Base-by-base conservation (phyloP, 208 protist species). In the Jaenimonas drosophilae region DNA sequence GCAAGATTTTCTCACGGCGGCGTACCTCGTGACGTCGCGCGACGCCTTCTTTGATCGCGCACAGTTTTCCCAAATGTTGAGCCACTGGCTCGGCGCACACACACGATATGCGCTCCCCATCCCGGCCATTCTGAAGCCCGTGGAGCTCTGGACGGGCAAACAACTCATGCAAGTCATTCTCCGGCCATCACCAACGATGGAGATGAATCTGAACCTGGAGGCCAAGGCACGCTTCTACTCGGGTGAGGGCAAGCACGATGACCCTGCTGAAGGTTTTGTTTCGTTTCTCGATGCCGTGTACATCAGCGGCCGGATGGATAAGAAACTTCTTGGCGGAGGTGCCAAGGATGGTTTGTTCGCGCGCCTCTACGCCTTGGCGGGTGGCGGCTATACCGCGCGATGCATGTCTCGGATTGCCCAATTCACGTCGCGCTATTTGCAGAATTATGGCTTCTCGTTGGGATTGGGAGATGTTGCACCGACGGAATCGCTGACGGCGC, bases 61-160 rank as follows among this genome's bases (percentile, higher is more conserved):
- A 0, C 64, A 96, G 48, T 90, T 98, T 37, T 67, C 67, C 7
- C 69, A 90, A 59, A 75, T 92, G 46, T 75, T 95, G 32, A 78
- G 87, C n/a, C 72, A 94, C 65, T 96, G 93, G 82, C 62, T 92
- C 2, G 76, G 73, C 12, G 47, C 58, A 32, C 46, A 56, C 29
- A 78, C 63, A 4, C 57, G 59, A 49, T 91, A 97, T 54, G 80
- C 91, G 38, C 49, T 99, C 4, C 98, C 98, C 9, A 73, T 90
- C 17, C 98, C 98, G 3, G 80, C 95, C 7, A 93, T 99, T 26
- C 21, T 99, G 5, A 98, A 98, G 62, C 98, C 98, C 9, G 59
- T 84, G 19, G 83, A 97, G 67, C 65, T 99, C 46, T 99, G 97
- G 97, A 99, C 97, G 12, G 98, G 98, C 7, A 99, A 99, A 76